Conservation (phyloP, 345 rosid genomes). For the Bretschneidera sinensis region DNA sequence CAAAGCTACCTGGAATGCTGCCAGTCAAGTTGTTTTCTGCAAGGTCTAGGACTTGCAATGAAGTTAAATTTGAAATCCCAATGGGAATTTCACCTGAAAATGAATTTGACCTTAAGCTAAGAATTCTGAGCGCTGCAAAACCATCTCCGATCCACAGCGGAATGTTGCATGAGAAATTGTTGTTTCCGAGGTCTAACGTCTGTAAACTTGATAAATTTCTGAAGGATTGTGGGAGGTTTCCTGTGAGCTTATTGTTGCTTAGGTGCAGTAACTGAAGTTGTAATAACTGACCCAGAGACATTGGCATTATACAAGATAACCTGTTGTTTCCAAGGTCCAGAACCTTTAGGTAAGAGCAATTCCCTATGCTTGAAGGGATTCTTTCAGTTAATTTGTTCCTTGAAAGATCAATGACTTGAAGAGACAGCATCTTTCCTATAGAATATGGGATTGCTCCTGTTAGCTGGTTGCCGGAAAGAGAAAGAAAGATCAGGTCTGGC, state of each 20-base stretch:
- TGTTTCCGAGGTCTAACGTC: constrained; percentile 37
- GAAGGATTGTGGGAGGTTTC: constrained; percentile 28
- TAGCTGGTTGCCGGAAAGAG: constrained; percentile 27
- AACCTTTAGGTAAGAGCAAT: constrained; percentile 21
- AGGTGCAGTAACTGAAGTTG: constrained; percentile 26
- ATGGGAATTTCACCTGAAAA: constrained; percentile 34
- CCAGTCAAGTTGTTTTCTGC: constrained; percentile 41
- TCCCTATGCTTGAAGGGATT: constrained; percentile 28
- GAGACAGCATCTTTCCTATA: constrained; percentile 25
- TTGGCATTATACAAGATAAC: constrained; percentile 29
- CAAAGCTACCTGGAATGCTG: constrained; percentile 29
- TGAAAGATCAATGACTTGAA: constrained; percentile 34
- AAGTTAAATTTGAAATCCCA: constrained; percentile 20
- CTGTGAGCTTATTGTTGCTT: constrained; percentile 27
- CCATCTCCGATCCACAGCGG: constrained; percentile 31
- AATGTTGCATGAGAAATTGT: constrained; percentile 26
- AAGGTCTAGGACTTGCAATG: constrained; percentile 42
- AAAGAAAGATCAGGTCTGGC: constrained; percentile 23
- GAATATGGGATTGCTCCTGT: constrained; percentile 31
- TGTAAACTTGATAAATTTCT: constrained; percentile 27
- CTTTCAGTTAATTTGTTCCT: constrained; percentile 28
- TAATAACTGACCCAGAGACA: constrained; percentile 23
- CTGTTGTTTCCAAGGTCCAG: constrained; percentile 29
- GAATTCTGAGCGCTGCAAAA: constrained; percentile 21
- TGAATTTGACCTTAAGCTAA: constrained; percentile 22